These are phyloP conservation scores for Mychonastes homosphaera DNA, from an alignment of 139 green algal species.

Conservation along the genomic window DNA sequence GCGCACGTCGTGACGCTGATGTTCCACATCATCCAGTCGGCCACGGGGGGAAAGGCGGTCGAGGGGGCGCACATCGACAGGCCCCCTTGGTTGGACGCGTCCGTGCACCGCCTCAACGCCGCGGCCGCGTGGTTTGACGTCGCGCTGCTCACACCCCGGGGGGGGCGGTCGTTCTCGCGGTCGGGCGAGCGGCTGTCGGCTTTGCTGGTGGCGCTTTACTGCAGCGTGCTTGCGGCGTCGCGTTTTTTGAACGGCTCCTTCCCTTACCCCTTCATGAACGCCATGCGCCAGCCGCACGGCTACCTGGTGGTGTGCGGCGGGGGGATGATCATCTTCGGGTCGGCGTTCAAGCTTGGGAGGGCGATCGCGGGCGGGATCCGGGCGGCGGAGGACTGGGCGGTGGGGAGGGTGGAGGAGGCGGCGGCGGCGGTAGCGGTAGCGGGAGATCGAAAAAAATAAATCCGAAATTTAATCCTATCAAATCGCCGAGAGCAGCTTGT, in stretches of 20 bases:
- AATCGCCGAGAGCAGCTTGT: too few species aligned
- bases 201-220: constrained; percentile 24
- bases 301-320: constrained; percentile 3
- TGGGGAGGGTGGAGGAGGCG: too few species aligned
- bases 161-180: constrained; percentile 27
- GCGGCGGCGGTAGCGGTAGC: too few species aligned
- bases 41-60: constrained; percentile 36
- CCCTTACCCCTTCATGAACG: constrained; percentile 59
- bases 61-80: constrained; percentile 38
- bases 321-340: constrained; percentile 16
- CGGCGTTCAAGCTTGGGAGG: constrained; percentile 22
- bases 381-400: too few species aligned
- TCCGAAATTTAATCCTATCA: too few species aligned
- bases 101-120: constrained; percentile 48
- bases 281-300: constrained; percentile 34
- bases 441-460: too few species aligned
- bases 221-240: constrained; percentile 27
- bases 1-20: constrained; percentile 57
- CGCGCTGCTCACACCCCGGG: constrained; percentile 31
- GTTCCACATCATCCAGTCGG: constrained; percentile 49
- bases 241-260: constrained; percentile 29
- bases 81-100: constrained; percentile 45
- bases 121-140: constrained; percentile 48
- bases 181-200: constrained; percentile 23
- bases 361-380: constrained; percentile 11